Evolutionary conservation across 805 yeast species (phyloP).

Genomic region (Starmerella gropengiesseri): DNA sequence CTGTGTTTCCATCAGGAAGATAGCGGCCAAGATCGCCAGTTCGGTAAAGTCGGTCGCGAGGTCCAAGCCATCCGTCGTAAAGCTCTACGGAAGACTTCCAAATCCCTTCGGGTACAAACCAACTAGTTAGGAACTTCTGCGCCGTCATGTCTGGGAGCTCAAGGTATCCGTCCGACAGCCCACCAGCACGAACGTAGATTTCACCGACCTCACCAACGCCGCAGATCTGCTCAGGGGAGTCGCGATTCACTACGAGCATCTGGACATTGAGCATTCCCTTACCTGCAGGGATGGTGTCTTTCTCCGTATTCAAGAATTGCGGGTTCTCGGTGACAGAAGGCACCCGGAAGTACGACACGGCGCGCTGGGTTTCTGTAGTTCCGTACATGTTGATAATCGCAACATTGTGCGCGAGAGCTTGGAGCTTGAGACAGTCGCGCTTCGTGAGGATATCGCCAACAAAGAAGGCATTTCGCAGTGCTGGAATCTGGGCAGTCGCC

Average conservation of each 20-base stretch:
- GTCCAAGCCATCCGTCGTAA: constrained; percentile 69
- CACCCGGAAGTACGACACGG: constrained; percentile 89
- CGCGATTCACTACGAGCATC: constrained; percentile 80
- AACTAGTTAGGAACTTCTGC: constrained; percentile 77
- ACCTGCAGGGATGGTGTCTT: constrained; percentile 98
- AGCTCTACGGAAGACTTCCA: constrained; percentile 40
- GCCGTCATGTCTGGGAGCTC: constrained; percentile 80
- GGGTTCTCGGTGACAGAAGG: constrained; percentile 60
- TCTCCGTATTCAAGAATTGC: constrained; percentile 64
- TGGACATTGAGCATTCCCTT: constrained; percentile 95
- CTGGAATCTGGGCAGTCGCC: constrained; percentile 76
- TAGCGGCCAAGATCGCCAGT: constrained; percentile 97
- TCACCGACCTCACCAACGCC: constrained; percentile 99
- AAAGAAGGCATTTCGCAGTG: constrained; percentile 89
- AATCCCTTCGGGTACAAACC: constrained; percentile 65
- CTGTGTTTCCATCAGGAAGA: constrained; percentile 93
- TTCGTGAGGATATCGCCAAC: constrained; percentile 97
- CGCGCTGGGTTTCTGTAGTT: constrained; percentile 97
- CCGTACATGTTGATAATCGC: constrained; percentile 96
- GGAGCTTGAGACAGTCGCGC: constrained; percentile 90
- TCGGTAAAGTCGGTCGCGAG: constrained; percentile 89
- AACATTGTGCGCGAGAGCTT: constrained; percentile 81
- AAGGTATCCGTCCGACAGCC: constrained; percentile 92
- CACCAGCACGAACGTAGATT: constrained; percentile 96
- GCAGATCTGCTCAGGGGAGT: constrained; percentile 80